Evolutionary conservation across 2,329 filamentous ascomycete species (phyloP), one percentile per base, ranked within the genome.

Genomic region (Pestalotiopsis sp.): DNA sequence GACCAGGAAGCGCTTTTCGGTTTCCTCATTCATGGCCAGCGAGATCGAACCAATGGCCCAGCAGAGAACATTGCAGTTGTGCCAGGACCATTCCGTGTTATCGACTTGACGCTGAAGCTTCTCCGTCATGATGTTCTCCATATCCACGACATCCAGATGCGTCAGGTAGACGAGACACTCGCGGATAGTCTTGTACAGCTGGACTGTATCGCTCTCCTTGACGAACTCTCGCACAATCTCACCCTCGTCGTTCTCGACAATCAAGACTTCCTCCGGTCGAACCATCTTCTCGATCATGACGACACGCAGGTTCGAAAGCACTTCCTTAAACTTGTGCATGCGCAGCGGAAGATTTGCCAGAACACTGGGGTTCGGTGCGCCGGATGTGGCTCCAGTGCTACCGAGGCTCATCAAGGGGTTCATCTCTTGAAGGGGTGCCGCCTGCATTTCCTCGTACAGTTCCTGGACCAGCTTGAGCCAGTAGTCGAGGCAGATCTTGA

Each of bases 281-380:
- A 99, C 96, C 96, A 99, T 99, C 86, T 98, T 98, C 84, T 99
- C 96, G 71, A 99, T 98, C 96, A 99, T 99, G 73, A 99, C 96
- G 27, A 95, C 92, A 73, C 96, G 92, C 68, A 99, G 86, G 80
- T 97, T 98, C 11, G 95, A 95, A 64, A 99, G 85, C 23, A 99
- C 92, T 78, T 98, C 94, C 72, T 92, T 91, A 82, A 98, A 99
- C 83, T 98, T 98, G 87, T 99, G 95, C 85, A 99, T 99, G 70
- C 97, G 91, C 59, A 99, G 88, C 13, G 95, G 94, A 77, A 97
- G 97, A 80, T 94, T 97, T 75, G 91, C 91, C 71, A 98, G 86
- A n/a, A 95, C 85, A 66, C 85, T 89, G 1, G 95, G 94, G 78
- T 97, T 94, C 64, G 94, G 92, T 2, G 94, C 95, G 59, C 95